A percentile compares a stretch with the other conserved stretches of the same genome.
phyloP scores from a whole-genome alignment of 176 grass and related monocot species.

The Poa pratensis region DNA sequence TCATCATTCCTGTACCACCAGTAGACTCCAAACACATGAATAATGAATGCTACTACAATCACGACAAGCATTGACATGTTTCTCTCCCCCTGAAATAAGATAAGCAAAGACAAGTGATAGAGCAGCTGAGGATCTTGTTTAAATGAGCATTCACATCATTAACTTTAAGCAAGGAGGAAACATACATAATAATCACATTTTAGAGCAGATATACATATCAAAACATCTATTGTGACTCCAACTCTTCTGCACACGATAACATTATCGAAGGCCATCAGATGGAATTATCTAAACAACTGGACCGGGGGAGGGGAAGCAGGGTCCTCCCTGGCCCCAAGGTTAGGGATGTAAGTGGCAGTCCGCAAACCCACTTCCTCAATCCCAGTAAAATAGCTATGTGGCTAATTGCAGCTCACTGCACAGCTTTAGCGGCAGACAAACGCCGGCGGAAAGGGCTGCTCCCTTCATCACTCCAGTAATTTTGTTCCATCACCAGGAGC shows the following conservation, averaged over 20 bases:
- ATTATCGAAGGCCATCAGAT: neutral
- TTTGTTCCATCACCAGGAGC: neutral
- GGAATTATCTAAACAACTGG: neutral
- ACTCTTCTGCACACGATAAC: neutral
- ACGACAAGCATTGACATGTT: conserved; percentile 80
- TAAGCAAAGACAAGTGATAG: conserved; percentile 28
- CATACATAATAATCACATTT: neutral
- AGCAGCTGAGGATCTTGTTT: neutral
- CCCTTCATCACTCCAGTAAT: neutral
- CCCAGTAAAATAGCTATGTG: neutral
- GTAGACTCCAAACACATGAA: conserved; percentile 91
- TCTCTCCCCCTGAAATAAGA: conserved; percentile 75
- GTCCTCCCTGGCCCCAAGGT: neutral
- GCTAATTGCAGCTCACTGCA: neutral
- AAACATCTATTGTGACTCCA: neutral
- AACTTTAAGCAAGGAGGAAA: conserved; percentile 4
- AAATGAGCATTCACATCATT: neutral
- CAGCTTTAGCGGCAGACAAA: conserved; percentile 1
- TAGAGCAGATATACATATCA: neutral
- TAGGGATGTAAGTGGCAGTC: neutral
- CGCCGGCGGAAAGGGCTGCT: neutral
- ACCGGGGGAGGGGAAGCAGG: neutral
- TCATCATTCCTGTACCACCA: conserved; percentile 94
- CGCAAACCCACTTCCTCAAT: neutral
- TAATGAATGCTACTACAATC: conserved; percentile 75